Evolutionary conservation across 495 filamentous ascomycete species (phyloP).

Genomic region (Neurospora sp.): DNA sequence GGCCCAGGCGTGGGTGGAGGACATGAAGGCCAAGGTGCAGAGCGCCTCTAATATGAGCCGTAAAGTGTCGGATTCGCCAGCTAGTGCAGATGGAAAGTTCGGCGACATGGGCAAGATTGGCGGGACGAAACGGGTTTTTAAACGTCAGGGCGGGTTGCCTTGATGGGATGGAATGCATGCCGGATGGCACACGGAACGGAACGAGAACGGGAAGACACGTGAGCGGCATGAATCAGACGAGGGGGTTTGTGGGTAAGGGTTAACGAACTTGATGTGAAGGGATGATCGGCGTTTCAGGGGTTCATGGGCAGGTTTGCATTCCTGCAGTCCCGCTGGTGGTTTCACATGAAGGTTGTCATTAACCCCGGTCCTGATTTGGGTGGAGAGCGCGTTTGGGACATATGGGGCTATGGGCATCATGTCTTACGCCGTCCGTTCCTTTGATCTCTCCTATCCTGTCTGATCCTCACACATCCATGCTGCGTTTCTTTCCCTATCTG

Average conservation of each 20-base stretch:
- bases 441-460: not conserved
- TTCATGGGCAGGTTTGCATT: not conserved
- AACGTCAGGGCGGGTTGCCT: slow-evolving; percentile 3
- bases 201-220: not conserved
- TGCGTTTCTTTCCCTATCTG: not conserved
- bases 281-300: not conserved
- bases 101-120: slow-evolving; percentile 49
- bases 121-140: slow-evolving; percentile 47
- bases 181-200: not conserved
- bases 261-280: not conserved
- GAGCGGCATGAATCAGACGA: not conserved
- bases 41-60: slow-evolving; percentile 40
- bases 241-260: not conserved
- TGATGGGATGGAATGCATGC: not conserved
- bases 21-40: slow-evolving; percentile 57
- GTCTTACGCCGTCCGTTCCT: not conserved
- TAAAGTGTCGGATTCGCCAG: slow-evolving; percentile 12
- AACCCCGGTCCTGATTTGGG: not conserved
- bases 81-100: slow-evolving; percentile 27
- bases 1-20: slow-evolving; percentile 62
- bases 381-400: not conserved
- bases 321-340: not conserved
- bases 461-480: not conserved
- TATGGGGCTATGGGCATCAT: not conserved
- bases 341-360: not conserved